Evolutionary conservation across 2,329 filamentous ascomycete genomes (phyloP), one percentile per base, ranked within the genome.

Genomic region (Delphinella strobiligena): DNA sequence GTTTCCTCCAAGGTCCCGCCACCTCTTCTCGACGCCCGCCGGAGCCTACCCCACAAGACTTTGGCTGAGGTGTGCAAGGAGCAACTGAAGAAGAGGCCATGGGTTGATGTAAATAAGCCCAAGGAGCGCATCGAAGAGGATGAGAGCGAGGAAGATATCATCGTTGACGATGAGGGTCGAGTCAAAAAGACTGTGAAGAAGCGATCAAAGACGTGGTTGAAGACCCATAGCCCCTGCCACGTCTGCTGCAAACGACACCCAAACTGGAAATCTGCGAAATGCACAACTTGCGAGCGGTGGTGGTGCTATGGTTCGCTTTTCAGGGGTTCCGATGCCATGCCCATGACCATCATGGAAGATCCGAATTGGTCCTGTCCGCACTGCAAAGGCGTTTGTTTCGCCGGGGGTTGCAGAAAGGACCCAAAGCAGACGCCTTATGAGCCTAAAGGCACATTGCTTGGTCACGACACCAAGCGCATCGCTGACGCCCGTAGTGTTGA

Each of bases 281-380:
- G 91, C 60, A 78, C 77, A 0, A 74, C 71, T 7, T 96, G 91
- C 53, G 68, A 72, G 10, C 69, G 82, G 40, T 76, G 75, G 1
- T 98, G 93, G 56, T 96, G 91, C 58, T 98, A 93, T 54, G 89
- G 89, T n/a, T 82, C 82, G 12, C 69, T 98, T 2, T 96, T 87
- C 61, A 73, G 91, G 40, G 88, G 85, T 1, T 94, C 94, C 53
- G 89, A 96, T 56, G 75, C 87, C 56, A 82, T 86, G 73, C 91
- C 91, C 0, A 77, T 89, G 51, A 69, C 76, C 15, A 75, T 88
- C 1, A 80, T 95, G 72, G 79, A 93, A 54, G 72, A 84, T 47
- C 74, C 79, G 47, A 68, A 78, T 35, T 98, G 91, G 89, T 74
- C 81, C 52, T 98, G 91, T 48, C 91, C 91, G 0, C 85, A 80